Evolutionary conservation across 108 stramenopile species (phyloP), one percentile per base, ranked within the genome.

Genomic region (Fragilariopsis cylindrus): DNA sequence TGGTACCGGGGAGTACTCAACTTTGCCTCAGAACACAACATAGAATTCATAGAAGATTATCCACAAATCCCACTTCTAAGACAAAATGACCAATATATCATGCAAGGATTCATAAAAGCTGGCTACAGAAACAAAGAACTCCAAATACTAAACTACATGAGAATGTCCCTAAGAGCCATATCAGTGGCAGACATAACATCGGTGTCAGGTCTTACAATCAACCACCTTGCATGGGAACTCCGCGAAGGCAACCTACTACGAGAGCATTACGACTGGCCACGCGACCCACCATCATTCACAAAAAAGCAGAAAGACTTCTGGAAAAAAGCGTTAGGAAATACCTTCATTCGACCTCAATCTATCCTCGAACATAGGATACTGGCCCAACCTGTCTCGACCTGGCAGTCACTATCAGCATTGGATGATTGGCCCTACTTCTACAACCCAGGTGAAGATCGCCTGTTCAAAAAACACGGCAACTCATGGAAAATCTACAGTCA

Each of bases 181-280:
- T 43, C 65, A 7, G 44, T 66, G 40, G 65, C 65, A 12, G 65
- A 66, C 42, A 66, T 66, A 15, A 66, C 65, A 11, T 46, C 65
- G 8, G 47, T 41, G 44, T 15, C 15, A 11, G 65, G 65, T 11
- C 13, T 21, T 19, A 11, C 16, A n/a, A 60, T 60, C 18, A 19
- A 19, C 60, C 11, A 19, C 60, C 16, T 18, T 18, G 16, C 19
- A n/a, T 19, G 60, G 60, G 30, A 30, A 30, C 30, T 30, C 30
- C 18, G 16, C 9, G 16, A 19, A 60, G 11, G 19, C 30, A 11
- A 19, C 30, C 18, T 11, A 11, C 18, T 60, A 11, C 60, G 16
- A 19, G 16, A 13, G 18, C 9, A 60, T 60, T 19, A 18, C 19
- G 9, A 60, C 11, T 60, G 60, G 60, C 60, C 60, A 19, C 60